These are phyloP conservation scores for Gilbertella persicaria DNA, from an alignment of 371 early-diverging fungal species.

Conservation along the genomic window DNA sequence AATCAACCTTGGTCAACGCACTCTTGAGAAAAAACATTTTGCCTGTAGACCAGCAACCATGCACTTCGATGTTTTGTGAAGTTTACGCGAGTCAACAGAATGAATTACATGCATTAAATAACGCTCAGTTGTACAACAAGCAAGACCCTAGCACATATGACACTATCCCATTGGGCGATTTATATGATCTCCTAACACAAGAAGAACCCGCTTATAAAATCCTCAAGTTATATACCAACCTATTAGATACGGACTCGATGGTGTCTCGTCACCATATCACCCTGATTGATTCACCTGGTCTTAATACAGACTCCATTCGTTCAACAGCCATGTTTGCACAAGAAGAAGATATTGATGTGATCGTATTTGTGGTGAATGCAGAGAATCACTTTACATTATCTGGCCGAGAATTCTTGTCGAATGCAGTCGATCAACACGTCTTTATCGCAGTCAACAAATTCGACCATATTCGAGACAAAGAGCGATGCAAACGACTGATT, in stretches of 20 bases:
- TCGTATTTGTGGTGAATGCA: slow-evolving; percentile 98
- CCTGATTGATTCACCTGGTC: slow-evolving; percentile 96
- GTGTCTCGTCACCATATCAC: slow-evolving; percentile 94
- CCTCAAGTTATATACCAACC: slow-evolving; percentile 85
- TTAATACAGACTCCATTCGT: slow-evolving; percentile 95
- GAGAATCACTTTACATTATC: slow-evolving; percentile 98
- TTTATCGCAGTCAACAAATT: slow-evolving; percentile 98
- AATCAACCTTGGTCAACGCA: slow-evolving; percentile 96
- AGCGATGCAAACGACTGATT: slow-evolving; percentile 88
- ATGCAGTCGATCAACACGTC: slow-evolving; percentile 94
- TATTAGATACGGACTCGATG: slow-evolving; percentile 77
- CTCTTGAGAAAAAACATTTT: slow-evolving; percentile 84
- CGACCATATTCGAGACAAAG: slow-evolving; percentile 92
- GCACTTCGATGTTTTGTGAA: slow-evolving; percentile 93
- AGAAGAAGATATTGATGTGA: slow-evolving; percentile 97
- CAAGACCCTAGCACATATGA: slow-evolving; percentile 58
- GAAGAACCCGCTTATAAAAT: slow-evolving; percentile 73
- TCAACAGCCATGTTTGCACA: slow-evolving; percentile 95
- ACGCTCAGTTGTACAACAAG: neutral
- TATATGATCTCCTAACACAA: slow-evolving; percentile 61
- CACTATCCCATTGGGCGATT: slow-evolving; percentile 62
- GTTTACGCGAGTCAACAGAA: slow-evolving; percentile 87
- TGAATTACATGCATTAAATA: slow-evolving; percentile 82
- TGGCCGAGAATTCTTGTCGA: slow-evolving; percentile 93
- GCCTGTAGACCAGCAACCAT: slow-evolving; percentile 96